Evolutionary conservation across 305 asterid species (phyloP).

Genomic region (Euphrasia arctica): DNA sequence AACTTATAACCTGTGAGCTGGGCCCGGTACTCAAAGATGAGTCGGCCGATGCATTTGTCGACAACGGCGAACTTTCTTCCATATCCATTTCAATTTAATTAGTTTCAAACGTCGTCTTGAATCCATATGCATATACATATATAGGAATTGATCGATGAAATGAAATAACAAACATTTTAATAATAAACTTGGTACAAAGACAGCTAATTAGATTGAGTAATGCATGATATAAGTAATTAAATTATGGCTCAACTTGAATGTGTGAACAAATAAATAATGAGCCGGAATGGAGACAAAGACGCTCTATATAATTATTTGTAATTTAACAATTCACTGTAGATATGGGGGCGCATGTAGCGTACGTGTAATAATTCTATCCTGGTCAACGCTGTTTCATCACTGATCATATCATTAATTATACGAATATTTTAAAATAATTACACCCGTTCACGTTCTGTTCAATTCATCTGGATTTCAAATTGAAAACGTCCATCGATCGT

Average conservation of each 20-base stretch:
- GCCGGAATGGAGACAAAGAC: neutral
- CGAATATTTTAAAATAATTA: too few species aligned
- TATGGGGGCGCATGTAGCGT: slow-evolving; percentile 5
- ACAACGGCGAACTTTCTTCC: neutral
- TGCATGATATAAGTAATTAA: neutral
- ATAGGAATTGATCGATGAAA: neutral
- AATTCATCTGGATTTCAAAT: too few species aligned
- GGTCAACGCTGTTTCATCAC: neutral
- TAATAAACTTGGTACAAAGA: neutral
- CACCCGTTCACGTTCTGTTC: too few species aligned
- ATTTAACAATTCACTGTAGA: neutral
- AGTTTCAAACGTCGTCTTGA: too few species aligned
- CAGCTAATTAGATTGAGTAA: neutral
- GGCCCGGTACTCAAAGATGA: neutral
- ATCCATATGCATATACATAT: neutral
- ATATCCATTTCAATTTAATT: neutral
- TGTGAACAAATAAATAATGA: neutral
- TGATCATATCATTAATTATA: too few species aligned
- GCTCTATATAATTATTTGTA: neutral
- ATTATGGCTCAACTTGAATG: neutral
- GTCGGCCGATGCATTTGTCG: neutral
- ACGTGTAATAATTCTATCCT: neutral
- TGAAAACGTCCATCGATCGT: too few species aligned
- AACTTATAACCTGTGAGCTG: slow-evolving; percentile 25
- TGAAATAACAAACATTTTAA: neutral